Base-by-base conservation (phyloP, 208 protist species). In the Leishmania guyanensis region DNA sequence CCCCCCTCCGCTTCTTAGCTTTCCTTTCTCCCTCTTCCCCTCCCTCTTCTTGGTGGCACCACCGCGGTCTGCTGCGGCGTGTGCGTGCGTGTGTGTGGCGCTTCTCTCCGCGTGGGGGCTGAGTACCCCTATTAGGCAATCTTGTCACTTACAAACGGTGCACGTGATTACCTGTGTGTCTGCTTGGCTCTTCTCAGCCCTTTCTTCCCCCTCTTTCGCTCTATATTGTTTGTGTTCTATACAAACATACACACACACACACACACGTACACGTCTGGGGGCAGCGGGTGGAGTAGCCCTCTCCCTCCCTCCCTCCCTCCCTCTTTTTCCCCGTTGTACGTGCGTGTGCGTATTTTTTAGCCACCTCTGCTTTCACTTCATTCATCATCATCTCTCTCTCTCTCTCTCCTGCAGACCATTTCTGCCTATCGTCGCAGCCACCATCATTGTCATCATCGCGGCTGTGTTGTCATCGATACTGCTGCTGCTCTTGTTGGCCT, bases 331-430 rank as follows among this genome's bases (percentile, higher is more conserved):
- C 5, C 39, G 39, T 48, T 56, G 70, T 75, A n/a, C 48, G 48
- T 75, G 70, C 26, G 46, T 39, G 70, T 75, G 26, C 43, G 46
- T 58, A 4, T 79, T n/a, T n/a, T 12, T 43, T 69, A 69, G 33
- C 26, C 75, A 56, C 46, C 54, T 70, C 69, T 79, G 39, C 62
- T 66, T 48, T 43, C 46, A 60, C n/a, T 51, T 64, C 16, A 26
- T 65, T 43, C 43, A 26, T 65, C 43, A 26, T 65, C 22, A n/a
- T 53, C 51, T n/a, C 62, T 43, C 71, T 76, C 36, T 68, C 39
- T 46, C 56, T 77, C 66, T 36, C 22, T 70, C 46, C 12, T n/a
- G n/a, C 53, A 51, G 20, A 4, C 56, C 72, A 16, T 48, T 73
- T 72, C 16, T 80, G 46, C 48, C 0, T 43, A 51, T n/a, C 10